Evolutionary conservation across 192 early-diverging fungal genomes (phyloP), one percentile per base, ranked within the genome.

Genomic region (Phlyctochytrium bullatum): DNA sequence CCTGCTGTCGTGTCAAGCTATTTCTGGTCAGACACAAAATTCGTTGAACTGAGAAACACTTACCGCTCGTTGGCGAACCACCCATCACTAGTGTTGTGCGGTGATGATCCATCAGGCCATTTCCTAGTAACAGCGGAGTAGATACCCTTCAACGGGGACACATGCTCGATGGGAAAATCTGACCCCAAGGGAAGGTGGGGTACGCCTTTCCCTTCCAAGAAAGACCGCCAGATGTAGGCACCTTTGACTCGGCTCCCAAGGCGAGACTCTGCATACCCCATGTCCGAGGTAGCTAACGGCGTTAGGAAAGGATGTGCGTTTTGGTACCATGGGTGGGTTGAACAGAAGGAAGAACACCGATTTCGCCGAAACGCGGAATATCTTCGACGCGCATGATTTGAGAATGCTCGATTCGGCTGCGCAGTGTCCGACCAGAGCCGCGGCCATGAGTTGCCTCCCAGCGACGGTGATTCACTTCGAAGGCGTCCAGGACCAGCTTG

Each of bases 331-430:
- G 83, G 4, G 85, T 78, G 23, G 85, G 85, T 64, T 87, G 85
- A 64, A 87, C 74, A 24, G 78, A 81, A 23, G 85, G 82, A 4
- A 85, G 59, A 2, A 87, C 75, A 1, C 78, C 78, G 2, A 87
- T 58, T 16, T 34, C 28, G 20, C 52, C 78, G 47, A 81, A 64
- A 2, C 84, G 80, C 33, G 54, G 56, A 20, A 87, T 71, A 64
- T 87, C 85, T 20, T 73, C 61, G 17, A 32, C 52, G 20, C 60
- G 78, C 83, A 86, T 25, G 30, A 86, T 73, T 61, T 86, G 85
- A 12, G 84, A 83, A 62, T 86, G 85, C 61, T 86, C 85, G 28
- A 86, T 85, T 27, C 85, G 58, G 51, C 73, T 61, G 36, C 85
- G 51, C 17, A 69, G 23, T 24, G 65, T 59, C 23, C 35, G 29